Conservation (phyloP, 2,329 filamentous ascomycete species). For the Xylaria sp. region DNA sequence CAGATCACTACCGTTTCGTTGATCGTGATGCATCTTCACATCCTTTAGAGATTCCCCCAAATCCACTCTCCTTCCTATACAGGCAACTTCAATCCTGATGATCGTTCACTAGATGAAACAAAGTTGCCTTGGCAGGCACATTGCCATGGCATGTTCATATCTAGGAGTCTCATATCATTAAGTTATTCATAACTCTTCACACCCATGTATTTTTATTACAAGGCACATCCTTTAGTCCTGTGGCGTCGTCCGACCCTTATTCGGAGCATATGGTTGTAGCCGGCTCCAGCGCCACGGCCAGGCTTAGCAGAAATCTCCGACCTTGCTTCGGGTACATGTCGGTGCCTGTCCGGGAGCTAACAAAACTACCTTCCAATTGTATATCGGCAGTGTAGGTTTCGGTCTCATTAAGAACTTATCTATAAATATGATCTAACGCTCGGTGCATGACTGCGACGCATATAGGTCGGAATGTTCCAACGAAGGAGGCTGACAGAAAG, state of each 20-base stretch:
- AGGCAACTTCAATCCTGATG: slow-evolving; percentile 6
- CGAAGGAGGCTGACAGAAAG: not conserved
- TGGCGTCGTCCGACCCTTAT: not conserved
- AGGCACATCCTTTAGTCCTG: not conserved
- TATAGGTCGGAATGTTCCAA: not conserved
- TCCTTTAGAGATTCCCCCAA: slow-evolving; percentile 11
- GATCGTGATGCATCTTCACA: not conserved
- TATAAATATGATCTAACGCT: not conserved
- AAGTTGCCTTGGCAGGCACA: slow-evolving; percentile 5
- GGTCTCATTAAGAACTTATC: not conserved
- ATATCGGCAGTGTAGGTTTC: not conserved
- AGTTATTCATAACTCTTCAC: not conserved
- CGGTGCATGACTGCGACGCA: not conserved
- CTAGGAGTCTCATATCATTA: not conserved
- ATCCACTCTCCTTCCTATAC: slow-evolving; percentile 24
- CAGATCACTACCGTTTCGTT: slow-evolving; percentile 24
- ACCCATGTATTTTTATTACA: not conserved
- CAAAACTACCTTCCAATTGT: not conserved
- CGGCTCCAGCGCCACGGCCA: not conserved
- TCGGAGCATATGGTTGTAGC: not conserved
- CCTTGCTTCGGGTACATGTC: not conserved
- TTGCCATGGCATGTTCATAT: not conserved
- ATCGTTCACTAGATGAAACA: not conserved
- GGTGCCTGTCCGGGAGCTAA: slow-evolving; percentile 1
- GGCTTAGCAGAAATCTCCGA: not conserved